Base-by-base conservation (phyloP, 768 basidiomycete species). In the Phanerodontia chrysosporium region DNA sequence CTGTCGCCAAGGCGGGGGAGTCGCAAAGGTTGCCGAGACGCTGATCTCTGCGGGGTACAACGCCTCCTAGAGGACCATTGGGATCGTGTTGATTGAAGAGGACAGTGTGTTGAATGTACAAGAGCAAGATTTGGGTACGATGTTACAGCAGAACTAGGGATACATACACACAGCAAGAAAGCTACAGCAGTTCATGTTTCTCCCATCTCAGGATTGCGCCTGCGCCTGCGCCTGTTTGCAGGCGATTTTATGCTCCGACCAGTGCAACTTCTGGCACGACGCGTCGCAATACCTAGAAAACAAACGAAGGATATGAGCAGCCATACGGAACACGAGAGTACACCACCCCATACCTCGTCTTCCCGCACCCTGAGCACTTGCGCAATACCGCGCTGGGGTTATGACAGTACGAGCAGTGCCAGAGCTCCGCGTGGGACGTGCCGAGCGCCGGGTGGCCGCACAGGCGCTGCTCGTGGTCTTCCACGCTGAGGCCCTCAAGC, bases 341-440 rank as follows among this genome's bases (percentile, higher is more conserved):
- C n/a, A 16, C 2, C 18, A 25, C 24, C 54, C 61, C 63, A 22
- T 46, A 78, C 79, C 78, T 77, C 10, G 76, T 71, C 55, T 70
- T 73, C 25, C 64, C 72, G 55, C 80, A 82, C 1, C 77, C 74
- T 4, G 70, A 66, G 60, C 84, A 85, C 67, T 82, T 85, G 62
- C 76, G 76, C 49, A 85, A 67, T 7, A 76, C 75, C 0, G 82
- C 83, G 51, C 81, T 86, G 6, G 85, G 84, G 58, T 86, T 87
- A 6, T 79, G 75, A 60, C 86, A 87, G 77, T 80, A 83, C 25
- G 84, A 83, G 64, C 87, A 89, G 25, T 77, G 71, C 69, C 83
- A 87, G 44, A 89, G 69, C 36, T 69, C 75, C 8, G 84, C 79
- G 21, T 73, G 71, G 48, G 84, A 82, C 21, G 70, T 67, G 58